Conservation (phyloP, 1,139 yeast genomes). For the Kodamaea derodonti region DNA sequence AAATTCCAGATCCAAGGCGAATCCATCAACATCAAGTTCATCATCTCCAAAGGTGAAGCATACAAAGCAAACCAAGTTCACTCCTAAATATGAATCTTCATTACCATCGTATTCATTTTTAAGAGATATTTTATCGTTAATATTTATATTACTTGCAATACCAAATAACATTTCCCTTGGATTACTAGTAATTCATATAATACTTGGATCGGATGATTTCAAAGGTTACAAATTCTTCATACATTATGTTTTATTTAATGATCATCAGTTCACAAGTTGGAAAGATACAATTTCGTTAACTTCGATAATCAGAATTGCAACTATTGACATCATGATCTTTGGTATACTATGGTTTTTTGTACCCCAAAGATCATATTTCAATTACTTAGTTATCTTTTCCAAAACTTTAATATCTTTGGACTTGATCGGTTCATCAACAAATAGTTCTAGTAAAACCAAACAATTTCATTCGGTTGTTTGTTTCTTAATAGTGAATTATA, state of each 20-base stretch:
- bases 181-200: constrained; percentile 34
- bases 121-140: constrained; percentile 43
- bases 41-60: neutral
- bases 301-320: constrained; percentile 9
- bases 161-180: constrained; percentile 41
- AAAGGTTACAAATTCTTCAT: constrained; percentile 41
- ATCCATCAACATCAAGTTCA: neutral
- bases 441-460: constrained; percentile 15
- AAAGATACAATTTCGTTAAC: constrained; percentile 1
- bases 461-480: constrained; percentile 26
- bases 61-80: neutral
- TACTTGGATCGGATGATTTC: constrained; percentile 36
- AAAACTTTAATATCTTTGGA: constrained; percentile 51
- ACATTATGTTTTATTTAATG: constrained; percentile 19
- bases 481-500: constrained; percentile 27
- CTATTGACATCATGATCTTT: constrained; percentile 30
- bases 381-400: constrained; percentile 42
- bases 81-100: neutral
- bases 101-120: constrained; percentile 10
- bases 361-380: constrained; percentile 30
- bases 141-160: constrained; percentile 36
- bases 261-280: constrained; percentile 5
- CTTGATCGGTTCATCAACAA: constrained; percentile 35
- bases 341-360: constrained; percentile 26
- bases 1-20: neutral